Base-by-base conservation (phyloP, 2,329 filamentous ascomycete genomes). In the Colletotrichum eleusines region DNA sequence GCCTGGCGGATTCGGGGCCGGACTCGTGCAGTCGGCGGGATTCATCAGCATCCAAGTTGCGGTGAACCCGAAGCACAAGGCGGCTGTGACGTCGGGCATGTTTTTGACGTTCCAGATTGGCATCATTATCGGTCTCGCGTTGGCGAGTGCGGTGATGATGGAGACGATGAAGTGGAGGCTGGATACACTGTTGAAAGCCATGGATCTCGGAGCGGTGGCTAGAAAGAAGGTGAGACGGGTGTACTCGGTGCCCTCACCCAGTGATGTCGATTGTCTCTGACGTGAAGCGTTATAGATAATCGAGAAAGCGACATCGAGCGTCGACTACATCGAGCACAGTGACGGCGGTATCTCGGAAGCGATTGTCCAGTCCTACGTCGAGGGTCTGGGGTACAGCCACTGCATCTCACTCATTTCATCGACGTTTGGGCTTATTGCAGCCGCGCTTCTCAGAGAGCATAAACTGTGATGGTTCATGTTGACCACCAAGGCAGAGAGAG, bases 1-100 rank as follows among this genome's bases (percentile, higher is more conserved):
- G 6, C 89, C 89, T 79, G 78, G 79, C 58, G 83, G 83, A 5
- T 77, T 84, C 35, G 82, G 82, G 23, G 80, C 78, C 0, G 83
- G 83, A 1, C 78, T 84, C 9, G 79, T 80, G 0, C 78, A 81
- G 31, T 81, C 79, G 33, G 81, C 81, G 3, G 76, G 83, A 0
- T 84, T 85, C 67, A 81, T 85, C 64, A 79, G 81, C 0, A 74
- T 84, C 1, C 83, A 85, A 63, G 81, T 79, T 4, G 80, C 80
- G 28, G 78, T 83, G 4, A 74, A 80, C 28, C 79, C 79, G 0
- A 73, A 76, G 0, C 79, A 84, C 69, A 79, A 81, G 42, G 81
- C 82, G 0, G 77, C 82, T 0, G 83, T 82, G 23, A 78, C 83
- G 6, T 82, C 83, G 1, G 78, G 81, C 2, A 77, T 84, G 38